Evolutionary conservation across 306 rosid species (phyloP), one percentile per base, ranked within the genome.

Genomic region (Arachis stenosperma): DNA sequence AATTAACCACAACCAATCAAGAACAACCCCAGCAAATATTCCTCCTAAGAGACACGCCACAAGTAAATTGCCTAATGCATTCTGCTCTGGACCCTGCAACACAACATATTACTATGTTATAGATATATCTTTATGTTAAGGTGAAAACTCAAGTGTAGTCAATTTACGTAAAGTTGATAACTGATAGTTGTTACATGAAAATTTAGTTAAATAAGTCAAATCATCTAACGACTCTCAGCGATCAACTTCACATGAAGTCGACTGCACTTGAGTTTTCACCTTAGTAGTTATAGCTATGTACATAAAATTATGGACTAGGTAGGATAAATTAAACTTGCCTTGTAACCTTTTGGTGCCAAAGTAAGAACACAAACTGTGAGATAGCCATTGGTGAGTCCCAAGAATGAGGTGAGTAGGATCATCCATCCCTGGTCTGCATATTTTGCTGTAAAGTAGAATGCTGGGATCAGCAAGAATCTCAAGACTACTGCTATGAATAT

Each of bases 61-160:
- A 60, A 93, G 96, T 76, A 90, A 53, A 71, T 93, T 93, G 0
- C 97, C 97, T 86, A 93, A 75, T 2, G 96, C 98, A 83, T 93
- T 93, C 67, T 93, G 97, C 67, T 93, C 98, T 9, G 98, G 98
- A 67, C 96, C 90, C 98, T 90, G 83, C 72, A 81, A 73, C 57
- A 60, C 0, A 42, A 36, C 17, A 58, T 40, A 58, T 14, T 22
- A 69, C 27, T 22, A 22, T 22, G 27, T 22, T 22, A 22, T 22
- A 22, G 1, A 22, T 22, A 22, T 22, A 22, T 22, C 1, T 22
- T 22, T 22, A 22, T 22, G 27, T 22, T 0, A 22, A 22, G 1
- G 17, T 17, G 0, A 17, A 17, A 17, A 17, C 17, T 17, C 17
- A 17, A 0, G 17, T 17, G 17, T 0, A 17, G 17, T 17, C 17